phyloP scores from a whole-genome alignment of 495 filamentous ascomycete genomes.

The Penicillium subrubescens region DNA sequence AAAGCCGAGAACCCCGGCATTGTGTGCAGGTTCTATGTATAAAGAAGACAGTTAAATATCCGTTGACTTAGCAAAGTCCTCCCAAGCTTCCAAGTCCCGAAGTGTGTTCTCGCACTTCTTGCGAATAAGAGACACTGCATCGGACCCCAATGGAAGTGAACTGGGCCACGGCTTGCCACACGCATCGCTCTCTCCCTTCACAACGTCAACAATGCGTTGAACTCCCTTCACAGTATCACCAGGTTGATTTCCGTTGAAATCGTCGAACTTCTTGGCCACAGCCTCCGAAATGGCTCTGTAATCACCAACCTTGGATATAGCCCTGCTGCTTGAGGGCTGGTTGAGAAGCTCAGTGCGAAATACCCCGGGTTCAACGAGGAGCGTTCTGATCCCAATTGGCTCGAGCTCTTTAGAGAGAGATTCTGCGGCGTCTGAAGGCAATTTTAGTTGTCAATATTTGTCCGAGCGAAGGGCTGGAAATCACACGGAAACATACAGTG shows the following conservation, averaged over 20 bases:
- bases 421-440: slow-evolving; percentile 37
- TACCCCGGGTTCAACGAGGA: slow-evolving; percentile 35
- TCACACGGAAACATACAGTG: slow-evolving; percentile 31
- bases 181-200: slow-evolving; percentile 35
- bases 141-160: slow-evolving; percentile 38
- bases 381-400: slow-evolving; percentile 23
- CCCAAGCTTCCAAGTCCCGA: slow-evolving; percentile 35
- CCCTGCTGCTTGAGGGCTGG: not conserved
- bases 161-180: slow-evolving; percentile 29
- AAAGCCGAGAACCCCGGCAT: not conserved
- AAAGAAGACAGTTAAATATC: slow-evolving; percentile 10
- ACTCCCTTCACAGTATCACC: slow-evolving; percentile 42
- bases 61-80: slow-evolving; percentile 25
- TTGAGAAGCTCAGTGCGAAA: slow-evolving; percentile 49
- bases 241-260: slow-evolving; percentile 33
- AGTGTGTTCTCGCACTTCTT: slow-evolving; percentile 36
- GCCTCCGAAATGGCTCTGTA: slow-evolving; percentile 7
- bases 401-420: slow-evolving; percentile 50
- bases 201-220: slow-evolving; percentile 40
- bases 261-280: not conserved
- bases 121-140: slow-evolving; percentile 34
- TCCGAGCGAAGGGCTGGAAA: not conserved
- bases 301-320: slow-evolving; percentile 2
- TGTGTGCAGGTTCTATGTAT: not conserved
- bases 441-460: not conserved